Percentiles rank a stretch among this genome's conserved stretches.
These are phyloP conservation scores for Canariomyces notabilis DNA, from an alignment of 2,329 filamentous ascomycete genomes.

Conservation along the genomic window DNA sequence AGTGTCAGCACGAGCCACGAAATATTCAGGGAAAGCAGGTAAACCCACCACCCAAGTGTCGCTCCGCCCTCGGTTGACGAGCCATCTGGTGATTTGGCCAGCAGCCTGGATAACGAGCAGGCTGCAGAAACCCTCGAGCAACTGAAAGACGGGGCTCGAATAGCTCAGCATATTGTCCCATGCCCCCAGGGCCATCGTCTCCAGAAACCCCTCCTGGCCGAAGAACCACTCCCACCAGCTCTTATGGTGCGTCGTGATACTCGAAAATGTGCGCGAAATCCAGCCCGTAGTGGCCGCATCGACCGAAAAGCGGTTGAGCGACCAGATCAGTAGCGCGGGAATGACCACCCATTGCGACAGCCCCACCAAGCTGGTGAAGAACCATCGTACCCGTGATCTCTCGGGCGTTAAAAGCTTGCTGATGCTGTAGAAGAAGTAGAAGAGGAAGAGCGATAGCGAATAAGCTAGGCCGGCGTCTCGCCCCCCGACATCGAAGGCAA, in stretches of 20 bases:
- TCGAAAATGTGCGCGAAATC: slow-evolving; percentile 73
- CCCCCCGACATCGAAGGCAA: slow-evolving; percentile 96
- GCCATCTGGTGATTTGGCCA: slow-evolving; percentile 89
- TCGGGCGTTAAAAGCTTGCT: slow-evolving; percentile 78
- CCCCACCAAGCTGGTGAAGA: slow-evolving; percentile 63
- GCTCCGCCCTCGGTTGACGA: slow-evolving; percentile 87
- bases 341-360: slow-evolving; percentile 83
- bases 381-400: slow-evolving; percentile 67
- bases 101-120: slow-evolving; percentile 91
- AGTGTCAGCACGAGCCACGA: slow-evolving; percentile 30
- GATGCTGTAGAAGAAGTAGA: slow-evolving; percentile 84
- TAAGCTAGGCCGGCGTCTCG: slow-evolving; percentile 91
- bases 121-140: slow-evolving; percentile 94
- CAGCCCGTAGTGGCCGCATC: slow-evolving; percentile 74
- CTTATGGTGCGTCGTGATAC: slow-evolving; percentile 54
- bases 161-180: slow-evolving; percentile 89
- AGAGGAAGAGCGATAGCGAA: slow-evolving; percentile 80
- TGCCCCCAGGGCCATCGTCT: slow-evolving; percentile 71
- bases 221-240: slow-evolving; percentile 80
- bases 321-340: slow-evolving; percentile 86
- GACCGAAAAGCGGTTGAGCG: slow-evolving; percentile 89
- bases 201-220: slow-evolving; percentile 76
- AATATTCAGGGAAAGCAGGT: not conserved
- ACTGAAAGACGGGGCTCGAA: slow-evolving; percentile 89
- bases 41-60: slow-evolving; percentile 88